phyloP scores from a whole-genome alignment of 306 rosid genomes.

The Elaeagnus macrophylla region DNA sequence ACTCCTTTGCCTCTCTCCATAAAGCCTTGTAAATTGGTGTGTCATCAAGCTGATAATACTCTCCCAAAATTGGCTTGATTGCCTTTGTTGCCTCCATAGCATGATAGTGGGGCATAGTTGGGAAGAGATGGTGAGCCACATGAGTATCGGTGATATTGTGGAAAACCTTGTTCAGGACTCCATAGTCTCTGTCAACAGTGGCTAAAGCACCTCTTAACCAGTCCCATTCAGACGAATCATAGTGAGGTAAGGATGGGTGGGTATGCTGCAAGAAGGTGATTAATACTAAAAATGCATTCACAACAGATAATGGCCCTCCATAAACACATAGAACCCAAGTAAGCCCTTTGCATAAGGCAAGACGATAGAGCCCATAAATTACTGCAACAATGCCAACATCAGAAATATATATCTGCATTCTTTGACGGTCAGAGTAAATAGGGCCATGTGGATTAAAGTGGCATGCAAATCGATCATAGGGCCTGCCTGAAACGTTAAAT shows the following conservation, averaged over 20 bases:
- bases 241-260: constrained; percentile 81
- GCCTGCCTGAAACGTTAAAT: constrained; percentile 62
- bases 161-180: constrained; percentile 82
- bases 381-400: constrained; percentile 45
- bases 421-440: constrained; percentile 57
- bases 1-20: constrained; percentile 77
- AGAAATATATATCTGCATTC: constrained; percentile 60
- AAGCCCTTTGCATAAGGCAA: constrained; percentile 54
- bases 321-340: constrained; percentile 73
- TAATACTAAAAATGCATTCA: constrained; percentile 73
- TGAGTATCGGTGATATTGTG: constrained; percentile 95
- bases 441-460: constrained; percentile 79
- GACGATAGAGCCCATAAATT: constrained; percentile 43
- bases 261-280: constrained; percentile 95
- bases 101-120: constrained; percentile 87
- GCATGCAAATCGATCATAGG: constrained; percentile 58
- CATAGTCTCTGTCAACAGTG: constrained; percentile 85
- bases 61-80: constrained; percentile 57
- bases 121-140: constrained; percentile 84
- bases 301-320: constrained; percentile 68
- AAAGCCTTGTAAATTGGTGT: constrained; percentile 55
- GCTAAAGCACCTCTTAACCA: constrained; percentile 94
- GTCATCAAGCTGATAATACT: constrained; percentile 57
- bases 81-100: constrained; percentile 90
- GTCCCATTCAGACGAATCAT: constrained; percentile 84